These are phyloP conservation scores for Sesbania bispinosa DNA, from an alignment of 306 rosid genomes.

Conservation along the genomic window DNA sequence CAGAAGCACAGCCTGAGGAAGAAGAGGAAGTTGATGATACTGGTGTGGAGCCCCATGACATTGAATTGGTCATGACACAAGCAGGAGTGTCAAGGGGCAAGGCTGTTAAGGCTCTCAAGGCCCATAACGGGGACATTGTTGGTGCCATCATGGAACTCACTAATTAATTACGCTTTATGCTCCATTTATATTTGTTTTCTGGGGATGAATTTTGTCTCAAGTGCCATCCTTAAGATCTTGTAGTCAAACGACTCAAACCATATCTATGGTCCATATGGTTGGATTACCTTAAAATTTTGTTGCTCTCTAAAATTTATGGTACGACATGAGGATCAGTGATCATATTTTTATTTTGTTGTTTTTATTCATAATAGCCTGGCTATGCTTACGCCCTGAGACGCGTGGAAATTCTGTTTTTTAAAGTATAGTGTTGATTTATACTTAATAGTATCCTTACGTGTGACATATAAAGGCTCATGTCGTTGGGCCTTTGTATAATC, in stretches of 20 bases:
- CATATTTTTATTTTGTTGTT: slow-evolving; percentile 12
- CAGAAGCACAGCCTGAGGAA: slow-evolving; percentile 51
- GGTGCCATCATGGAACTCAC: slow-evolving; percentile 94
- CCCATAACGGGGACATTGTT: slow-evolving; percentile 77
- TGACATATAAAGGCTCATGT: no score
- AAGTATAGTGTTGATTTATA: background rate
- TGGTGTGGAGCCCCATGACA: slow-evolving; percentile 79
- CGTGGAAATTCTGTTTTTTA: background rate
- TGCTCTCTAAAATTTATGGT: slow-evolving; percentile 11
- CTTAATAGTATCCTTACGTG: no score
- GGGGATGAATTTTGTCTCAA: slow-evolving; percentile 27
- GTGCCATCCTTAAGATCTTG: slow-evolving; percentile 21
- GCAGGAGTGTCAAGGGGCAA: slow-evolving; percentile 81
- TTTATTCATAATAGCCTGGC: background rate
- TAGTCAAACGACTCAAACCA: slow-evolving; percentile 32
- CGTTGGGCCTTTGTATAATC: no score
- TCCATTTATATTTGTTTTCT: slow-evolving; percentile 9
- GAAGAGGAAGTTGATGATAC: slow-evolving; percentile 74
- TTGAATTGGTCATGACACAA: slow-evolving; percentile 90
- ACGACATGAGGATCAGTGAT: slow-evolving; percentile 4
- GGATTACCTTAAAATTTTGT: slow-evolving; percentile 32
- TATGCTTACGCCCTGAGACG: no score
- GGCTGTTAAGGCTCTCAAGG: slow-evolving; percentile 91
- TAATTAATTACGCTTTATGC: slow-evolving; percentile 33
- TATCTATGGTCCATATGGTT: slow-evolving; percentile 29